Base-by-base conservation (phyloP, 1,284 basidiomycete genomes). In the Apiotrichum laibachii region DNA sequence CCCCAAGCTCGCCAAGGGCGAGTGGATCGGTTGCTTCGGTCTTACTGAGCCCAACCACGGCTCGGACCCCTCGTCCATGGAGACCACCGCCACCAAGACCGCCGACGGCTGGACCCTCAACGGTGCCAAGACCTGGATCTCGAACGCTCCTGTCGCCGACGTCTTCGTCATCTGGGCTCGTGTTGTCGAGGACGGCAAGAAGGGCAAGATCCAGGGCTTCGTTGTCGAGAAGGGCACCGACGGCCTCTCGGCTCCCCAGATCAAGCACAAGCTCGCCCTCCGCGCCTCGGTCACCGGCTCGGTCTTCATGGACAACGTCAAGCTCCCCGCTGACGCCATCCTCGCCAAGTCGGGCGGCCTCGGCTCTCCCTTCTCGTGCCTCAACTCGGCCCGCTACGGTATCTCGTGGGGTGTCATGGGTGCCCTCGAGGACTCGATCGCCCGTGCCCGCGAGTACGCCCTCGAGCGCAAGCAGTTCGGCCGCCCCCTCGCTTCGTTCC, bases 11-110 rank as follows among this genome's bases (percentile, higher is more conserved):
- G 89, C 92, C 4, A 88, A 85, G 69, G 95, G 92, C 50, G 90
- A 96, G 71, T 77, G 95, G 37, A 80, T 95, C 54, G 95, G 95
- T n/a, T 95, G 92, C 72, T 98, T 98, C 73, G 92, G 94, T 21
- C 80, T 98, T 40, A 98, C 94, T 1, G 94, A 98, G 79, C 92
- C 95, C 0, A 94, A 97, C 70, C 93, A 97, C 73, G 94, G 94
- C 21, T 94, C 91, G 1, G 93, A 97, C 72, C 92, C 93, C 22
- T 86, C 87, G 18, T 86, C 87, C 31, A 98, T 99, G 94, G 90
- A 95, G 73, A 97, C 94, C 0, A 88, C 84, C 33, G 95, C 92
- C 18, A 86, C 86, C 65, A 90, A 96, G 75, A 88, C 79, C 5
- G 72, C 88, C 57, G 92, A 91, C 26, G 91, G 91, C 5, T 96